A percentile compares a stretch with the other conserved stretches of the same genome.
Evolutionary conservation across 345 rosid genomes (phyloP).

Genomic region (Streptanthus diversifolius): DNA sequence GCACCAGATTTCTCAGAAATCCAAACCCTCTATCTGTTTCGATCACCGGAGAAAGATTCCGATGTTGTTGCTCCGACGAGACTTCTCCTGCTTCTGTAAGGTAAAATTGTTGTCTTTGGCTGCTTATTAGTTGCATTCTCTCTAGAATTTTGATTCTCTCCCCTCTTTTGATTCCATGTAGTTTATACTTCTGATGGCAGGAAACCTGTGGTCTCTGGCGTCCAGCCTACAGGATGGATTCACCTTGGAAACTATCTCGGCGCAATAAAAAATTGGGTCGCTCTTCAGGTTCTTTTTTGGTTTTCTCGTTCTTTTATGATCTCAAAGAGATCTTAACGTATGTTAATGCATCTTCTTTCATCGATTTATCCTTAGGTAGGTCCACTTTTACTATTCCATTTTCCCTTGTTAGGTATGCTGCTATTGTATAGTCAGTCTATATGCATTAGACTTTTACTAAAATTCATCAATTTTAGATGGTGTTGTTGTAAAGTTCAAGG

Average conservation of each 20-base stretch:
- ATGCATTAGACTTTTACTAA: neutral
- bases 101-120: neutral
- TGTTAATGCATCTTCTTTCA: neutral
- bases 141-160: neutral
- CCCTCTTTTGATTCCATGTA: neutral
- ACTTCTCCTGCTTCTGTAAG: conserved; percentile 16
- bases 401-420: neutral
- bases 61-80: conserved; percentile 19
- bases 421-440: neutral
- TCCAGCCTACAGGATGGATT: conserved; percentile 86
- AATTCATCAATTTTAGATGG: neutral
- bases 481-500: neutral
- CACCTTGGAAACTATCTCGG: conserved; percentile 95
- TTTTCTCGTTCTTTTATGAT: too few species aligned
- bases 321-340: too few species aligned
- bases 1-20: conserved; percentile 10
- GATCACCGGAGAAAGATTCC: conserved; percentile 13
- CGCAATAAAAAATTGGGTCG: conserved; percentile 81
- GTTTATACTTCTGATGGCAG: conserved; percentile 29
- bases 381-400: neutral
- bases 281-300: conserved; percentile 56
- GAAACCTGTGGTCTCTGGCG: conserved; percentile 90
- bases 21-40: neutral
- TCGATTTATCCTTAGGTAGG: neutral
- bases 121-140: neutral